Percentiles rank a stretch among this genome's conserved stretches.
These are phyloP conservation scores for Coemansia sp. DNA, from an alignment of 192 early-diverging fungal genomes.

Conservation along the genomic window DNA sequence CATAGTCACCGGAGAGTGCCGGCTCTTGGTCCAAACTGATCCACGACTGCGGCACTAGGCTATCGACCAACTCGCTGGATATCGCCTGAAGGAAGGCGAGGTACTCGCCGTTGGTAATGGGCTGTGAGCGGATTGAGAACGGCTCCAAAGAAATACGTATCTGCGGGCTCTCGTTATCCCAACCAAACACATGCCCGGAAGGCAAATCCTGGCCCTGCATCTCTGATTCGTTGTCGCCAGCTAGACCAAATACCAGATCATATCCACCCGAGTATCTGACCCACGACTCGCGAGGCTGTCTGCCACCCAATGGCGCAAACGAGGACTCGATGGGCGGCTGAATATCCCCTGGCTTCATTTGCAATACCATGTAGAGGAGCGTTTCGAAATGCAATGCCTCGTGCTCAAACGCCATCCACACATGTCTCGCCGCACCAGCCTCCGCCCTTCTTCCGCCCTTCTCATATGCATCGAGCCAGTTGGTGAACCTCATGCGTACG, in stretches of 20 bases:
- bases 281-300: slow-evolving; percentile 25
- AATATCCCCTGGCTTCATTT: slow-evolving; percentile 39
- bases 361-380: slow-evolving; percentile 86
- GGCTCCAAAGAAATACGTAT: slow-evolving; percentile 31
- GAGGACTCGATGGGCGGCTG: slow-evolving; percentile 17
- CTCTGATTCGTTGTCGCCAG: slow-evolving; percentile 58
- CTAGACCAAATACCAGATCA: slow-evolving; percentile 63
- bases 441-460: background rate
- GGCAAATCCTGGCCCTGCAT: slow-evolving; percentile 19
- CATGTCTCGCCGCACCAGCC: slow-evolving; percentile 55
- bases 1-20: slow-evolving; percentile 28
- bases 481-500: slow-evolving; percentile 60
- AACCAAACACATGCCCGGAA: slow-evolving; percentile 67
- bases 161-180: slow-evolving; percentile 87
- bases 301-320: slow-evolving; percentile 11
- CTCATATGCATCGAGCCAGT: slow-evolving; percentile 45
- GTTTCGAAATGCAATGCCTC: slow-evolving; percentile 95
- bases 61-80: slow-evolving; percentile 6
- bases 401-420: slow-evolving; percentile 93
- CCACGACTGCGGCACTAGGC: slow-evolving; percentile 66
- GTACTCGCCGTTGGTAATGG: slow-evolving; percentile 83
- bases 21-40: background rate
- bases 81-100: slow-evolving; percentile 51
- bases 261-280: slow-evolving; percentile 21
- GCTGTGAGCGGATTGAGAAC: slow-evolving; percentile 74